phyloP scores from a whole-genome alignment of 2,329 filamentous ascomycete species.

The Calonectria pteridis region DNA sequence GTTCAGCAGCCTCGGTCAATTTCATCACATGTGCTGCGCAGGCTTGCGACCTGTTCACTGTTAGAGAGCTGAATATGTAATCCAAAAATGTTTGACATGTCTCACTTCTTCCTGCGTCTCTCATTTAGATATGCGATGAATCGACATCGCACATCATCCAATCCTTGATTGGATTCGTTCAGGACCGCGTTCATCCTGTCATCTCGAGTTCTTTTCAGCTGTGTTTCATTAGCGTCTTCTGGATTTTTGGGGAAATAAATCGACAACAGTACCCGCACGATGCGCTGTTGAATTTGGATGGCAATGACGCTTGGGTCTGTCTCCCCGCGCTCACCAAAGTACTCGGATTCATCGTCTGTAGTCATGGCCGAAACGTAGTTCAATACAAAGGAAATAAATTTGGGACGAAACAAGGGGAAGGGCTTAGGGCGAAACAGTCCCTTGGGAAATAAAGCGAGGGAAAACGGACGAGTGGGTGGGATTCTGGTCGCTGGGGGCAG shows the following conservation, averaged over 20 bases:
- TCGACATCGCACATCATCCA: conserved; percentile 43
- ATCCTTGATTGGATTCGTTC: conserved; percentile 37
- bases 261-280: conserved; percentile 38
- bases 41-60: conserved; percentile 28
- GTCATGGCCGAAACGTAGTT: conserved; percentile 22
- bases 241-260: neutral
- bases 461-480: neutral
- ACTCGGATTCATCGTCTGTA: conserved; percentile 27
- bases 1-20: conserved; percentile 40
- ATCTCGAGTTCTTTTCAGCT: conserved; percentile 50
- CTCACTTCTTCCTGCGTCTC: conserved; percentile 40
- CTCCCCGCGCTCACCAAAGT: conserved; percentile 35
- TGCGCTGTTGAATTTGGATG: conserved; percentile 44
- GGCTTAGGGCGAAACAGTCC: neutral
- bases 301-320: conserved; percentile 39
- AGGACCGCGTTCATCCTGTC: conserved; percentile 41
- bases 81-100: no score
- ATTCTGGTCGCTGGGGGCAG: neutral
- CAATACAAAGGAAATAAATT: neutral
- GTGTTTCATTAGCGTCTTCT: neutral
- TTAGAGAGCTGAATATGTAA: neutral
- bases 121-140: conserved; percentile 39
- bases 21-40: conserved; percentile 31
- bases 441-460: neutral
- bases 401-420: neutral